Base-by-base conservation (phyloP, 2,329 filamentous ascomycete species). In the Scolecobasidium constrictum region DNA sequence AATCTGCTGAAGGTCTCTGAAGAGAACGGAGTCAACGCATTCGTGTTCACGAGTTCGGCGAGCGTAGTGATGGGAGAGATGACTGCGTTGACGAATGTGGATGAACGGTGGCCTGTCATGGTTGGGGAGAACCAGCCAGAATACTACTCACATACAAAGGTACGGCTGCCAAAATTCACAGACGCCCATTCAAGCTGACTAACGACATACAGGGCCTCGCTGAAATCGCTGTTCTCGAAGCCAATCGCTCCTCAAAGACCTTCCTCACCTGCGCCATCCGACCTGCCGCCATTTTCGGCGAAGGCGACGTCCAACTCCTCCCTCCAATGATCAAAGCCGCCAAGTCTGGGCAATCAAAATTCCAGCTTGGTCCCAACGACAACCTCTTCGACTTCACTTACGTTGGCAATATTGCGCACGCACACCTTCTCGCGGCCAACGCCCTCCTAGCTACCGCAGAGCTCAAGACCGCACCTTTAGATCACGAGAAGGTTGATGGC, bases 31-130 rank as follows among this genome's bases (percentile, higher is more conserved):
- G 86, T 90, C 55, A 86, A 81, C 63, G 85, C 77, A 0, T 78
- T 96, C 50, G 85, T 96, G 37, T 94, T 90, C 64, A 96, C 90
- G 16, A 92, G 84, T 61, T 92, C 83, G 42, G 83, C 85, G 42
- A 93, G 86, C 47, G 82, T 94, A 48, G 71, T 94, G 49, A 39
- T 21, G 12, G 43, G 38, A 9, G 26, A 33, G 18, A 11, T 28
- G 38, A 42, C 28, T 15, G 36, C 31, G 12, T 12, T 47, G n/a
- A 26, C 44, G 16, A 46, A 46, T 31, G 44, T 38, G 6, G 44
- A 46, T 34, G 44, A 46, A 34, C 33, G 44, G 9, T 46, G 44
- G 44, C 44, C 44, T n/a, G 39, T 46, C 15, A 22, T 46, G 9
- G 18, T 22, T 26, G 44, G 44, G 17, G 15, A 46, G 16, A 28